Conservation (phyloP, 352 stramenopile species). For the Phytophthora syringae region DNA sequence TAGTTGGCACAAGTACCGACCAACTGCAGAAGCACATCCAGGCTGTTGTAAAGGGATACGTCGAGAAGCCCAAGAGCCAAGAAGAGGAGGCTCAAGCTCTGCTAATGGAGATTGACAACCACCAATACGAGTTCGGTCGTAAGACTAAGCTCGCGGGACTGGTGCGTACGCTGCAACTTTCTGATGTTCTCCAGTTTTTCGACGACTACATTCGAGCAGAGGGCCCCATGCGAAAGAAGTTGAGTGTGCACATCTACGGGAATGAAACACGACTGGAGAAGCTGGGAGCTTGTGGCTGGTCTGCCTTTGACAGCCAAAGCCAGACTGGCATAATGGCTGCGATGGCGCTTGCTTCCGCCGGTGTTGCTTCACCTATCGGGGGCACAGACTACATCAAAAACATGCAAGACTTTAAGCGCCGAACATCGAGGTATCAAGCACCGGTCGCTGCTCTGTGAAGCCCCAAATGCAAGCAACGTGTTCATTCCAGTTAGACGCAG, state of each 20-base stretch:
- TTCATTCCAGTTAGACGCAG: conserved; percentile 5
- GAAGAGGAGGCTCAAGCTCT: conserved; percentile 63
- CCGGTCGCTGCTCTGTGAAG: conserved; percentile 19
- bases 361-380: not conserved
- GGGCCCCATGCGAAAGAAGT: conserved; percentile 42
- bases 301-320: conserved; percentile 12
- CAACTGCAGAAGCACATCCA: conserved; percentile 63
- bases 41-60: conserved; percentile 65
- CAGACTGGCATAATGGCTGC: conserved; percentile 20
- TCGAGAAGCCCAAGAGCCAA: conserved; percentile 79
- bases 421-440: conserved; percentile 20
- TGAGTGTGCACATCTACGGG: conserved; percentile 69
- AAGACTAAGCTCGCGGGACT: conserved; percentile 44
- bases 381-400: conserved; percentile 34
- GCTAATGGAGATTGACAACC: conserved; percentile 68
- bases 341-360: conserved; percentile 8
- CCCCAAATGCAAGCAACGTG: not conserved
- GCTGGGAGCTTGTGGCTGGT: conserved; percentile 30
- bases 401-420: conserved; percentile 36
- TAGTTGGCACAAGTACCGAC: conserved; percentile 35
- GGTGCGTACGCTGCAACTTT: conserved; percentile 49
- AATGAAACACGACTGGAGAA: conserved; percentile 38
- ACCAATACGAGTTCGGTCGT: conserved; percentile 78
- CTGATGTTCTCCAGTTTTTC: conserved; percentile 74
- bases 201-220: conserved; percentile 53